Conservation (phyloP, 2,329 filamentous ascomycete species). For the Neurospora sp. region DNA sequence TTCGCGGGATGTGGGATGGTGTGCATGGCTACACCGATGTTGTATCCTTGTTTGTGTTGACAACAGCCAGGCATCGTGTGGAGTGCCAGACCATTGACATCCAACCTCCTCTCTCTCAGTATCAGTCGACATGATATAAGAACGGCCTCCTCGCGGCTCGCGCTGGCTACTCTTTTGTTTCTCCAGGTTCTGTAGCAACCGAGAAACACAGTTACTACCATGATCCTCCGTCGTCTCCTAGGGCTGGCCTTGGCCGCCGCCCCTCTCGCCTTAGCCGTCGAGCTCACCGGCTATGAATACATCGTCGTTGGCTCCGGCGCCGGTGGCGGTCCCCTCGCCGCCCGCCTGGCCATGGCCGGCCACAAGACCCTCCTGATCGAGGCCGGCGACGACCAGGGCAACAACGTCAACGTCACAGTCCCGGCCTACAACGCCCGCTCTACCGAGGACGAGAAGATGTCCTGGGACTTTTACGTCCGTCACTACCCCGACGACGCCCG, state of each 20-base stretch:
- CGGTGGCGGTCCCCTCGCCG: conserved; percentile 48
- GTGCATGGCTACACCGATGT: neutral
- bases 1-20: neutral
- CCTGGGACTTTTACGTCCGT: conserved; percentile 53
- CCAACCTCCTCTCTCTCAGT: neutral
- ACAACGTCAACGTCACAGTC: conserved; percentile 16
- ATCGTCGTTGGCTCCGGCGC: conserved; percentile 52
- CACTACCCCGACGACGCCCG: conserved; percentile 44
- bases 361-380: conserved; percentile 52
- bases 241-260: conserved; percentile 8
- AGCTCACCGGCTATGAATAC: conserved; percentile 44
- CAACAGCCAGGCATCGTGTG: neutral
- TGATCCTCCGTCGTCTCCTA: conserved; percentile 8
- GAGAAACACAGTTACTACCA: neutral
- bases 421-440: conserved; percentile 16
- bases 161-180: neutral
- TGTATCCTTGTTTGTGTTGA: neutral
- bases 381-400: conserved; percentile 42
- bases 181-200: neutral
- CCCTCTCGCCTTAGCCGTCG: conserved; percentile 13
- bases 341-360: conserved; percentile 49
- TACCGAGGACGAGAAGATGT: conserved; percentile 15
- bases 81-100: neutral
- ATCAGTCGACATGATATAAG: neutral
- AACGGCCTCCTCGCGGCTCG: neutral